These are phyloP conservation scores for Mycena latifolia DNA, from an alignment of 768 basidiomycete species.

Conservation along the genomic window DNA sequence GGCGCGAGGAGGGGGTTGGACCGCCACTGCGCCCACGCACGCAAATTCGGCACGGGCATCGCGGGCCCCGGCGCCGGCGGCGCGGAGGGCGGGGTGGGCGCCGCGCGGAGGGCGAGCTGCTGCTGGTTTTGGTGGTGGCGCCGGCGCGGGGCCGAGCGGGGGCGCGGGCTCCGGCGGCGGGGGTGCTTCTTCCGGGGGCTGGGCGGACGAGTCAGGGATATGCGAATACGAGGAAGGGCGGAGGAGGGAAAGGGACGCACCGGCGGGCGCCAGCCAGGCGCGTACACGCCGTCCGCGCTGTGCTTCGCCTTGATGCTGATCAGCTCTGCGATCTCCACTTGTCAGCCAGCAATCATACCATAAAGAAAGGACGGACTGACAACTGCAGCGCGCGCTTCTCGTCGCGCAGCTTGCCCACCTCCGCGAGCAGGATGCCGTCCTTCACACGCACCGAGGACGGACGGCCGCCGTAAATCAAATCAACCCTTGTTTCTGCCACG, in stretches of 20 bases:
- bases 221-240: no score
- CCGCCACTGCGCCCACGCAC: slow-evolving; percentile 71
- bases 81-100: slow-evolving; percentile 38
- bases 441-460: no score
- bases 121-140: no score
- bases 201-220: no score
- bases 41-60: slow-evolving; percentile 46
- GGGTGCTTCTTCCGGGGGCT: slow-evolving; percentile 19
- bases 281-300: slow-evolving; percentile 67
- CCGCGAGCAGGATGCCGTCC: no score
- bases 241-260: slow-evolving; percentile 41
- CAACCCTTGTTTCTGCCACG: no score
- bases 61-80: slow-evolving; percentile 40
- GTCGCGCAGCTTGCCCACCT: no score
- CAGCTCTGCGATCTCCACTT: slow-evolving; percentile 59
- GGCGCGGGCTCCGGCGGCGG: slow-evolving; percentile 54
- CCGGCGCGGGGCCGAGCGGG: slow-evolving; percentile 45
- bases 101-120: slow-evolving; percentile 37
- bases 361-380: no score
- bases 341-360: no score
- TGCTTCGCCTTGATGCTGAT: slow-evolving; percentile 71
- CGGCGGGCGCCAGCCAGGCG: slow-evolving; percentile 62
- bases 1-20: slow-evolving; percentile 48
- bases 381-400: no score
- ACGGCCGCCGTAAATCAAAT: no score